These are phyloP conservation scores for Porcisia deanei DNA, from an alignment of 208 protist genomes.

Conservation along the genomic window DNA sequence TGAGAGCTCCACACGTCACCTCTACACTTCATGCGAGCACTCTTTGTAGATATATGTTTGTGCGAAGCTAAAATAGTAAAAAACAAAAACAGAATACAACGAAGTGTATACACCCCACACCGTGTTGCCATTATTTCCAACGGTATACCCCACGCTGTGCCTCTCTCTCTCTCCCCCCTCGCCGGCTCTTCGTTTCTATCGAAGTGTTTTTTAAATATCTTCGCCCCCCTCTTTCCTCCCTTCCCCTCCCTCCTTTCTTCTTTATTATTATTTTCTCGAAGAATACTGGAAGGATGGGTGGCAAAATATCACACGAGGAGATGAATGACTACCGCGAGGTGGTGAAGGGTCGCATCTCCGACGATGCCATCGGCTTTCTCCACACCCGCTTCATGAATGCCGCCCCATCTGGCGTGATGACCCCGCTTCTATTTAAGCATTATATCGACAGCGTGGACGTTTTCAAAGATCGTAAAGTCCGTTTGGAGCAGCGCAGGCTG, in stretches of 20 bases:
- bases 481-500: constrained; percentile 22
- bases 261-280: not conserved
- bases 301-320: constrained; percentile 66
- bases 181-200: not conserved
- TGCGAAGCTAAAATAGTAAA: too few species aligned
- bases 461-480: constrained; percentile 74
- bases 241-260: constrained; percentile 1
- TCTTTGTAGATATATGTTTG: not conserved
- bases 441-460: constrained; percentile 84
- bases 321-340: constrained; percentile 85
- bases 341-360: constrained; percentile 79
- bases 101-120: too few species aligned
- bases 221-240: not conserved
- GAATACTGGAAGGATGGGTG: constrained; percentile 53
- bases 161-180: not conserved
- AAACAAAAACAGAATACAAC: too few species aligned
- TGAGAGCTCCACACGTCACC: too few species aligned
- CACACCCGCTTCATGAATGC: constrained; percentile 78
- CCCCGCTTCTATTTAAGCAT: constrained; percentile 67
- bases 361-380: constrained; percentile 84
- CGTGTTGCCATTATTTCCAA: too few species aligned
- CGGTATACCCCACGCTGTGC: not conserved
- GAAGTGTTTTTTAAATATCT: not conserved
- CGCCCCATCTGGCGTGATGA: constrained; percentile 77
- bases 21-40: not conserved